A percentile compares a stretch with the other conserved stretches of the same genome.
Conservation (phyloP, 2,329 filamentous ascomycete genomes). For the Arthroderma sp. region DNA sequence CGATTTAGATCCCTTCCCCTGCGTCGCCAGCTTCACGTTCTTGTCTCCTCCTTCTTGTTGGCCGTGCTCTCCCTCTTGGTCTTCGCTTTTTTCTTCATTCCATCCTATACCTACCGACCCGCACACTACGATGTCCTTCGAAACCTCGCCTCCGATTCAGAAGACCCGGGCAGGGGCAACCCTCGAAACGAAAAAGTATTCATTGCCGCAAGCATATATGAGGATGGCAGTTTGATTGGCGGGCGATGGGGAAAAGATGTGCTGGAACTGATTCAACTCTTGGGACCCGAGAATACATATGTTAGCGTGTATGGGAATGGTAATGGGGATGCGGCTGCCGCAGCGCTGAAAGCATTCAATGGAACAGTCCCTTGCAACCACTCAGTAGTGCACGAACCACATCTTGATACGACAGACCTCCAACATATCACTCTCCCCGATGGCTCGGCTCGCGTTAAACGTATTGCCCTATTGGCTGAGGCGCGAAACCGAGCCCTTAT, state of each 20-base stretch:
- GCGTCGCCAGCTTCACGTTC: constrained; percentile 20
- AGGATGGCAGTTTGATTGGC: constrained; percentile 46
- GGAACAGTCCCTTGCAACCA: constrained; percentile 36
- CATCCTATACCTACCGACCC: constrained; percentile 44
- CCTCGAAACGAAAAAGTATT: constrained; percentile 53
- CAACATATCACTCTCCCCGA: constrained; percentile 49
- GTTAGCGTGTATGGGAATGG: constrained; percentile 64
- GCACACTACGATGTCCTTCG: constrained; percentile 36
- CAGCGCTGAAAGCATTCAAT: constrained; percentile 42
- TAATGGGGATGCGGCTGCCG: constrained; percentile 42
- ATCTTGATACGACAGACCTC: constrained; percentile 44
- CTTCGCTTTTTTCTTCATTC: constrained; percentile 36
- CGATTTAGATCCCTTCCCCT: constrained; percentile 16
- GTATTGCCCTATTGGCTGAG: constrained; percentile 60
- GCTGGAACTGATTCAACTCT: constrained; percentile 47
- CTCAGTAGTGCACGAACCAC: constrained; percentile 46
- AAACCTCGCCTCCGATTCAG: constrained; percentile 18
- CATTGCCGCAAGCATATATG: constrained; percentile 58
- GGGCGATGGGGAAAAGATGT: constrained; percentile 53
- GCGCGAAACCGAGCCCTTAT: constrained; percentile 57
- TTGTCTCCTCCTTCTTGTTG: constrained; percentile 16
- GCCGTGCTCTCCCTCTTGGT: constrained; percentile 24
- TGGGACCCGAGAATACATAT: constrained; percentile 56
- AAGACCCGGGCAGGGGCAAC: constrained; percentile 35
- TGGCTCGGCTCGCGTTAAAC: constrained; percentile 51